A percentile compares a stretch with the other conserved stretches of the same genome.
Conservation (phyloP, 768 basidiomycete species). For the Leccinum ochraceum region DNA sequence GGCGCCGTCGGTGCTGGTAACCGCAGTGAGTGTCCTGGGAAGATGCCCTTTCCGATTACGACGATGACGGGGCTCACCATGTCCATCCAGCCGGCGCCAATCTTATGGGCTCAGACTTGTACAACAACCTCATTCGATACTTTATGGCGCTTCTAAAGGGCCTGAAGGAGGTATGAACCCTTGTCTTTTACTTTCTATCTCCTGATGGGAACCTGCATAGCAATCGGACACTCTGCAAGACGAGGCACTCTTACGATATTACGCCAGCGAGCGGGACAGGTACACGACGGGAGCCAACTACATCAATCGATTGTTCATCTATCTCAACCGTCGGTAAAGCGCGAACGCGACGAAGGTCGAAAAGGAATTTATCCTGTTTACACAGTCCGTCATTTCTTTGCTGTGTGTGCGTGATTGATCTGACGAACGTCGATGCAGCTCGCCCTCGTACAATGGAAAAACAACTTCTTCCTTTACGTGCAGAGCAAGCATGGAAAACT, state of each 20-base stretch:
- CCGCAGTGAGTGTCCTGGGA: constrained; percentile 55
- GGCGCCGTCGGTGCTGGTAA: constrained; percentile 36
- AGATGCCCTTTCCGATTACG: constrained; percentile 27
- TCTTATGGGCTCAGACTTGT: constrained; percentile 96
- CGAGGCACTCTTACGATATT: constrained; percentile 86
- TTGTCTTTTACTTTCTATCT: constrained; percentile 26
- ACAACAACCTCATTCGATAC: constrained; percentile 92
- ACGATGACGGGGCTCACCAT: constrained; percentile 12
- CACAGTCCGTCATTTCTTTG: constrained; percentile 61
- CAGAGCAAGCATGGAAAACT: constrained; percentile 82
- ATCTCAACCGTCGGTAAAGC: constrained; percentile 98
- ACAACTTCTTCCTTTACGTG: constrained; percentile 86
- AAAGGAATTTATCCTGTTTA: constrained; percentile 95
- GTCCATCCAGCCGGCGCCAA: constrained; percentile 77
- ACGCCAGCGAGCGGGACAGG: constrained; percentile 91
- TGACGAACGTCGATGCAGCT: constrained; percentile 48
- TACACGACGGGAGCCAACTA: constrained; percentile 98
- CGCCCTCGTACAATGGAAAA: constrained; percentile 95
- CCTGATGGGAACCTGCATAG: constrained; percentile 41
- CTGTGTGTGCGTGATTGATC: background rate
- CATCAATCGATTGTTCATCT: constrained; percentile 96
- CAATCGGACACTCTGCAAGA: constrained; percentile 79
- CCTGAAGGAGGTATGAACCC: constrained; percentile 55
- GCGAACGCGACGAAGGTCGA: constrained; percentile 95
- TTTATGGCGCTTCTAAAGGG: constrained; percentile 79